Conservation (phyloP, 2,329 filamentous ascomycete genomes). For the Colletotrichum tamarilloi region DNA sequence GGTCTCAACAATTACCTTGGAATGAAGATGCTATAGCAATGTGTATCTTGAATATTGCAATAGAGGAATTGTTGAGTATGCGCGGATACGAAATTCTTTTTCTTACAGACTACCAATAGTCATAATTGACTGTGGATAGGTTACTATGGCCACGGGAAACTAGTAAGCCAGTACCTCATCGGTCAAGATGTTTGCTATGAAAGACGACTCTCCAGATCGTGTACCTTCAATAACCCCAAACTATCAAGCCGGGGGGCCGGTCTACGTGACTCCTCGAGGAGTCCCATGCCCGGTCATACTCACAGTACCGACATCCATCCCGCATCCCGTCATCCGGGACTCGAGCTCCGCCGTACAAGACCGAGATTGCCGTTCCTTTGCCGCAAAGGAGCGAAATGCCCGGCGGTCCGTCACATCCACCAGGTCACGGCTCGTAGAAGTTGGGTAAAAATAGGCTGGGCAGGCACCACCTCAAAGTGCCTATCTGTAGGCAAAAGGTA, state of each 20-base stretch:
- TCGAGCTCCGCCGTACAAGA: neutral
- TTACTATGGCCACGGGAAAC: too few species aligned
- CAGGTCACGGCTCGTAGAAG: neutral
- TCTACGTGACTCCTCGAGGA: neutral
- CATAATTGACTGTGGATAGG: too few species aligned
- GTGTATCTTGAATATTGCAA: too few species aligned
- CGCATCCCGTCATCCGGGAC: neutral
- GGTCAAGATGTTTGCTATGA: neutral
- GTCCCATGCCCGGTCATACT: neutral
- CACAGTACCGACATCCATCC: neutral
- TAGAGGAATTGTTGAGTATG: too few species aligned
- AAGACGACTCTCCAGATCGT: neutral
- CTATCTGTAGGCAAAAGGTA: neutral
- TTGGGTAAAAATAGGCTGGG: constrained; percentile 6
- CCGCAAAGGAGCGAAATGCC: neutral
- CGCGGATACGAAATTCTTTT: too few species aligned
- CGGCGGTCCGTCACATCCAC: neutral
- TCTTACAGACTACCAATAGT: too few species aligned
- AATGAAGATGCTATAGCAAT: too few species aligned
- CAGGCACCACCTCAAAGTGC: neutral
- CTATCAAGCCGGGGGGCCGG: neutral
- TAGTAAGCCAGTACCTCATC: neutral
- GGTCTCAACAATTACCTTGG: too few species aligned
- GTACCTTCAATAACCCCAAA: neutral
- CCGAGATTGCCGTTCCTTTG: neutral